These are phyloP conservation scores for Zygoascus bituminiphila DNA, from an alignment of 805 yeast species.

Conservation along the genomic window DNA sequence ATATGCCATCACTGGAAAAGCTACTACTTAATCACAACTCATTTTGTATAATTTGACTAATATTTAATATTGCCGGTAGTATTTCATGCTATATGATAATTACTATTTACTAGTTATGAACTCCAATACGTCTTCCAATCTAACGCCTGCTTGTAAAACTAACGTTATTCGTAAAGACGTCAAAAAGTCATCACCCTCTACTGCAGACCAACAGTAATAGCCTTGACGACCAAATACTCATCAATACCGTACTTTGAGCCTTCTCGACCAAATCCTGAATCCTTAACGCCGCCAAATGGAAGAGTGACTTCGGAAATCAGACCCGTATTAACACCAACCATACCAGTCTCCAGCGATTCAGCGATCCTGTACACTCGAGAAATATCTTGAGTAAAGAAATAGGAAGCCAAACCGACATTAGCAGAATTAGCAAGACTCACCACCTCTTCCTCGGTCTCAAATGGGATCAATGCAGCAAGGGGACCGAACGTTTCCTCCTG, in stretches of 20 bases:
- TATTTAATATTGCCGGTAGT: no score
- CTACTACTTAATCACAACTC: no score
- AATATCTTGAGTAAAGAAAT: conserved; percentile 53
- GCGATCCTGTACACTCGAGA: conserved; percentile 50
- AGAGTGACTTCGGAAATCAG: conserved; percentile 46
- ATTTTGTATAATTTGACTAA: no score
- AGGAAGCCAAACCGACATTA: conserved; percentile 70
- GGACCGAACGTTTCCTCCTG: conserved; percentile 82
- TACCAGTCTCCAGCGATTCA: conserved; percentile 63
- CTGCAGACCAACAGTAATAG: conserved; percentile 39
- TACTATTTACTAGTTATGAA: no score
- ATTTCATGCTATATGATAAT: no score
- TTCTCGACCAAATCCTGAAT: conserved; percentile 90
- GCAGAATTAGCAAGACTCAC: conserved; percentile 53
- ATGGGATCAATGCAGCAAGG: conserved; percentile 60
- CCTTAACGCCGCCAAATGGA: conserved; percentile 80
- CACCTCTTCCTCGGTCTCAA: conserved; percentile 57
- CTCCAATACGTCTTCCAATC: no score
- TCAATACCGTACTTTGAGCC: conserved; percentile 75
- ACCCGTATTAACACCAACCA: conserved; percentile 78
- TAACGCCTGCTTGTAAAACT: no score
- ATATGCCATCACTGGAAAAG: no score
- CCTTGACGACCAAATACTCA: conserved; percentile 76
- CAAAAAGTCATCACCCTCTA: no score
- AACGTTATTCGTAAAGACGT: no score